Percentiles rank a stretch among this genome's conserved stretches.
Conservation (phyloP, 805 yeast genomes). For the Yamadazyma insecticola region DNA sequence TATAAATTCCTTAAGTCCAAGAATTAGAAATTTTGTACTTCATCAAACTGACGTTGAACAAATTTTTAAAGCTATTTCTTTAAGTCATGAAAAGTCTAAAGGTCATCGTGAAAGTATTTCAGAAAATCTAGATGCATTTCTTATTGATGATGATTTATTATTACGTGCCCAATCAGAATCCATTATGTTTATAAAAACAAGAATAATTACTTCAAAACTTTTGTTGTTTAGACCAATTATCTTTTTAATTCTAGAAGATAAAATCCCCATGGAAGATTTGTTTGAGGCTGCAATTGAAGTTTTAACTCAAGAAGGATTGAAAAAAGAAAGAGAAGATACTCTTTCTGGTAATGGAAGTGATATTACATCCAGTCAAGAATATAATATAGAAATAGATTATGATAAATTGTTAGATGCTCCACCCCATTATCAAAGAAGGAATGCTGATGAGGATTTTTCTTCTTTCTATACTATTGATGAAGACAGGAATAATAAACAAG, state of each 20-base stretch:
- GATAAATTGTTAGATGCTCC: constrained; percentile 20
- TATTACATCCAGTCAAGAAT: not conserved
- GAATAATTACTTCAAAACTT: constrained; percentile 30
- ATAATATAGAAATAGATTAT: constrained; percentile 5
- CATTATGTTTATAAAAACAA: constrained; percentile 34
- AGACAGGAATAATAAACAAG: constrained; percentile 14
- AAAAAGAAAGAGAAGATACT: not conserved
- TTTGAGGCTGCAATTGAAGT: constrained; percentile 21
- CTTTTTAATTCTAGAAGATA: constrained; percentile 27
- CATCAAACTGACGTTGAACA: constrained; percentile 28
- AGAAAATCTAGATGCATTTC: constrained; percentile 28
- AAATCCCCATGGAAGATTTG: constrained; percentile 21
- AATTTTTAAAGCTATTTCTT: constrained; percentile 22
- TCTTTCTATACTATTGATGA: constrained; percentile 15
- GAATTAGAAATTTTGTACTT: constrained; percentile 26
- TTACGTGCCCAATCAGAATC: constrained; percentile 32
- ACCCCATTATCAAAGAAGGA: constrained; percentile 20
- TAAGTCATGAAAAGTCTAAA: constrained; percentile 15
- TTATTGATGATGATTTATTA: constrained; percentile 29
- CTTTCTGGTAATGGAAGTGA: constrained; percentile 1
- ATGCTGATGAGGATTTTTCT: constrained; percentile 29
- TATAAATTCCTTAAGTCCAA: constrained; percentile 31
- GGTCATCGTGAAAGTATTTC: constrained; percentile 3
- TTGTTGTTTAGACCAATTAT: constrained; percentile 30
- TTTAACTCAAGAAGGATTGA: constrained; percentile 3